Evolutionary conservation across 129 eudicot genomes (phyloP).

Genomic region (Artemisia tridentata): DNA sequence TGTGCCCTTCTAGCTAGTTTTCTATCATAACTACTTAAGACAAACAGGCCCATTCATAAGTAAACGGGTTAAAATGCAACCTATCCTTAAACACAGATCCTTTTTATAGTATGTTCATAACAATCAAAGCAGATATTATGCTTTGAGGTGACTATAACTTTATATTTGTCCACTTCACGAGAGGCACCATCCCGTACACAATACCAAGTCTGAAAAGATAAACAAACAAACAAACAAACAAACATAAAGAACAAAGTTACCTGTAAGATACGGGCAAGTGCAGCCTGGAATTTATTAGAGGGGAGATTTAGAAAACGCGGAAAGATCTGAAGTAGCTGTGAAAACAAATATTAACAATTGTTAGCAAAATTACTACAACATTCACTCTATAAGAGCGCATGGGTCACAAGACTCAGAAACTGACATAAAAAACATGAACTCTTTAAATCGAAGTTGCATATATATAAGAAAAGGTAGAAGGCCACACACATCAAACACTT

Average conservation of each 20-base stretch:
- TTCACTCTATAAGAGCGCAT: conserved; percentile 9
- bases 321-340: conserved; percentile 67
- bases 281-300: conserved; percentile 72
- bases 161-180: conserved; percentile 2
- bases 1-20: too few relatives aligned
- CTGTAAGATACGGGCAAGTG: conserved; percentile 72
- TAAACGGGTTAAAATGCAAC: not conserved
- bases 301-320: conserved; percentile 78
- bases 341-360: conserved; percentile 20
- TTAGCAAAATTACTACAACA: not conserved
- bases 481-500: too few relatives aligned
- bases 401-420: conserved; percentile 7
- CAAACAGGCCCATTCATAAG: too few relatives aligned
- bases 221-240: too few relatives aligned
- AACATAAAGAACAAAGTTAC: conserved; percentile 35
- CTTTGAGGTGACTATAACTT: not conserved
- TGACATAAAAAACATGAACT: too few relatives aligned
- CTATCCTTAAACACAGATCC: not conserved
- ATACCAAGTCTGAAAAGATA: not conserved
- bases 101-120: not conserved
- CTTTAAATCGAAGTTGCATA: too few relatives aligned
- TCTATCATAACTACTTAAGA: too few relatives aligned
- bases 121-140: not conserved
- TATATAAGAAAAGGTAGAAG: too few relatives aligned
- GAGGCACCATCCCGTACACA: not conserved